These are phyloP conservation scores for Leptographium wingfieldii DNA, from an alignment of 2,329 filamentous ascomycete genomes.

Conservation along the genomic window DNA sequence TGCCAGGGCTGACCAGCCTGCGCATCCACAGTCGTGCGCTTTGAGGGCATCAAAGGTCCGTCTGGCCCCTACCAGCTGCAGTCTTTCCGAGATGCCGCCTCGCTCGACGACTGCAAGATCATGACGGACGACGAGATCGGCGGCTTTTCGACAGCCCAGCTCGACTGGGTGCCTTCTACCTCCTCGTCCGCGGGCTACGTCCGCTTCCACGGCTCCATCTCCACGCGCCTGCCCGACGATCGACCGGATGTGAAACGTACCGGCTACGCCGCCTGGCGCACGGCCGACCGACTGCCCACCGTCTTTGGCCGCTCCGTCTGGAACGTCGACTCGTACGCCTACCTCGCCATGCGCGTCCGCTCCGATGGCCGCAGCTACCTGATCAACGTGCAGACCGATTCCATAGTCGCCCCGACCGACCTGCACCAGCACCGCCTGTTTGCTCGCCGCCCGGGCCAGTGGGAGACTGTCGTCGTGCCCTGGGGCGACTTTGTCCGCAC, in stretches of 20 bases:
- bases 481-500: conserved; percentile 92
- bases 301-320: conserved; percentile 78
- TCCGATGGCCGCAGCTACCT: conserved; percentile 88
- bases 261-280: conserved; percentile 86
- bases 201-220: conserved; percentile 80
- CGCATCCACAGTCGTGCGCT: conserved; percentile 42
- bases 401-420: conserved; percentile 75
- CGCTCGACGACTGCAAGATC: conserved; percentile 48
- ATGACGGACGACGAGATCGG: conserved; percentile 84
- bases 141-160: conserved; percentile 62
- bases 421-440: conserved; percentile 89
- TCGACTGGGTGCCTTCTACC: conserved; percentile 46
- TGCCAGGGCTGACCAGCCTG: conserved; percentile 4
- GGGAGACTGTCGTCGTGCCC: conserved; percentile 89
- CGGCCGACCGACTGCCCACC: conserved; percentile 60
- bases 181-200: conserved; percentile 40
- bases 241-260: conserved; percentile 61
- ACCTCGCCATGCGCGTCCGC: conserved; percentile 77
- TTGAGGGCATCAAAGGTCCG: conserved; percentile 56
- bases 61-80: conserved; percentile 52
- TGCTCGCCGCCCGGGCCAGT: conserved; percentile 63
- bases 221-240: conserved; percentile 66
- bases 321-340: conserved; percentile 82
- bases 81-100: conserved; percentile 41
- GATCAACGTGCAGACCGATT: conserved; percentile 90